These are phyloP conservation scores for Eucalyptus melliodora DNA, from an alignment of 345 rosid species.

Conservation along the genomic window DNA sequence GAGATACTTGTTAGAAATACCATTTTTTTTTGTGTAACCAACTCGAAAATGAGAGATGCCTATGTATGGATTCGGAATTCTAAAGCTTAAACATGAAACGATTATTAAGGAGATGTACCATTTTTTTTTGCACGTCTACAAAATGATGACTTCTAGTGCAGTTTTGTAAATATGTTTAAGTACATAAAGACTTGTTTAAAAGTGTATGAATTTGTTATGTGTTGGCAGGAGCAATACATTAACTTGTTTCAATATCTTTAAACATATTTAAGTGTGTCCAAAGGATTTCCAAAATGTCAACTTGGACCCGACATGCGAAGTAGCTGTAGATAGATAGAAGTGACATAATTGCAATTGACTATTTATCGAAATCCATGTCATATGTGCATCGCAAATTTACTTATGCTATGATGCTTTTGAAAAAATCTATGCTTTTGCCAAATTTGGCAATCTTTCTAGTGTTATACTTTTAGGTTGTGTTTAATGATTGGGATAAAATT, in stretches of 20 bases:
- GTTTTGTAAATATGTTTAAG: neutral
- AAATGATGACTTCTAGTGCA: neutral
- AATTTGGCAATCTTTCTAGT: neutral
- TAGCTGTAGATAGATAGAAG: rapidly evolving
- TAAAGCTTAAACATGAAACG: rapidly evolving
- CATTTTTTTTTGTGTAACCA: rapidly evolving
- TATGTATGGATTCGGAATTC: neutral
- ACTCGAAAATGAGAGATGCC: rapidly evolving
- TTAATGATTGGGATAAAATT: too few relatives aligned
- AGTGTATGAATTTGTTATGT: neutral
- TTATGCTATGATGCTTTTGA: neutral
- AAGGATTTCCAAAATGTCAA: neutral
- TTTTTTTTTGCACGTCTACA: neutral
- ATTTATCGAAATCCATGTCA: neutral
- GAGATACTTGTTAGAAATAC: neutral
- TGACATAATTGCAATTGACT: neutral
- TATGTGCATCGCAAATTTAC: neutral
- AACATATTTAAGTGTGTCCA: neutral
- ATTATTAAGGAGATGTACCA: neutral
- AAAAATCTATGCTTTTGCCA: too few relatives aligned
- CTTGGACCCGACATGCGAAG: neutral
- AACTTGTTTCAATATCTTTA: neutral
- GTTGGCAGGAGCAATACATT: neutral
- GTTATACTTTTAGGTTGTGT: neutral
- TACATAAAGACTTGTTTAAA: neutral